phyloP scores from a whole-genome alignment of 139 green algal genomes.

The Diplosphaera chodatii region DNA sequence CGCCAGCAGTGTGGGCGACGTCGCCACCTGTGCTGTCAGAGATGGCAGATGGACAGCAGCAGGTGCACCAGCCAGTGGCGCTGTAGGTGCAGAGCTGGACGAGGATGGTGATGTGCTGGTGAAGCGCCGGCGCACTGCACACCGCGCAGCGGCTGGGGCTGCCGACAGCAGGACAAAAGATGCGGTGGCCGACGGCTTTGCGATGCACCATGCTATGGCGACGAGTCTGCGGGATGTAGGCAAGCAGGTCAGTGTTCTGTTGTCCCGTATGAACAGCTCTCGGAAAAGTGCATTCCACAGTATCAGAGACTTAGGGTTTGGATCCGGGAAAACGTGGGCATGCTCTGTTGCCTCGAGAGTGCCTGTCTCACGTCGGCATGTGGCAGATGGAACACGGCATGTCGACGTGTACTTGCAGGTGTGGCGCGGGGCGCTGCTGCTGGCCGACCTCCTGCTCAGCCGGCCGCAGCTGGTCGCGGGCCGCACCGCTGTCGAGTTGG shows the following conservation, averaged over 20 bases:
- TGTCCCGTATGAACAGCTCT: too few relatives aligned
- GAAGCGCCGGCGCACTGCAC: not conserved
- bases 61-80: not conserved
- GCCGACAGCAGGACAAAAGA: not conserved
- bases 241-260: not conserved
- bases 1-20: too few relatives aligned
- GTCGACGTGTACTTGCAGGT: too few relatives aligned
- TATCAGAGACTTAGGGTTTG: too few relatives aligned
- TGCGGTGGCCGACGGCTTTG: not conserved
- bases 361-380: too few relatives aligned
- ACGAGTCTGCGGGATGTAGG: not conserved
- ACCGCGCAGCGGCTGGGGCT: too few relatives aligned
- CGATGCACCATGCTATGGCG: not conserved
- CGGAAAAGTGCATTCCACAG: too few relatives aligned
- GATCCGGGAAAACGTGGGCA: too few relatives aligned
- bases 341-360: too few relatives aligned
- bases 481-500: slow-evolving; percentile 9
- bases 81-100: not conserved
- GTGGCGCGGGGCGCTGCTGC: slow-evolving; percentile 17
- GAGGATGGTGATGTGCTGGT: not conserved
- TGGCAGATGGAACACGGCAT: too few relatives aligned
- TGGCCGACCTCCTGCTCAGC: slow-evolving; percentile 7
- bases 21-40: too few relatives aligned
- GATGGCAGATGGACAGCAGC: too few relatives aligned
- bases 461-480: not conserved